Evolutionary conservation across 768 basidiomycete genomes (phyloP).

Genomic region (Serendipita indica): DNA sequence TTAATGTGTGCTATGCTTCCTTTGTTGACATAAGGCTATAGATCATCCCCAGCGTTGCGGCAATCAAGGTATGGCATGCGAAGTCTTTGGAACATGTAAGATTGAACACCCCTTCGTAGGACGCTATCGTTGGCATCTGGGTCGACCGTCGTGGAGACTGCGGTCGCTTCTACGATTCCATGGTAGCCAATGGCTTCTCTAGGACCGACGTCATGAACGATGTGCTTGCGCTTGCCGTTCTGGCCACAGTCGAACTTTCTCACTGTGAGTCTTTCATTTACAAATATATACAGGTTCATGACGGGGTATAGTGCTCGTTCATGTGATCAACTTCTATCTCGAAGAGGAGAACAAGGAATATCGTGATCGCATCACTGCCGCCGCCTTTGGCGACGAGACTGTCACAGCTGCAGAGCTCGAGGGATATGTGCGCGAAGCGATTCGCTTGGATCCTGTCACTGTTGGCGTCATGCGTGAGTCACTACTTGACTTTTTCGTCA

Average conservation of each 20-base stretch:
- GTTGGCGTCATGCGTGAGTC: conserved; percentile 5
- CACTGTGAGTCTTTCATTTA: background rate
- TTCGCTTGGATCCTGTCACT: conserved; percentile 32
- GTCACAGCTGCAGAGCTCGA: conserved; percentile 27
- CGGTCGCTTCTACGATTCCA: conserved; percentile 5
- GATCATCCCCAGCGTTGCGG: background rate
- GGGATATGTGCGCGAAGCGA: conserved; percentile 49
- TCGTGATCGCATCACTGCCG: conserved; percentile 19
- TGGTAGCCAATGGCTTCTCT: conserved; percentile 1
- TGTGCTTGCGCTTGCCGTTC: background rate
- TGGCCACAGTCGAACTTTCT: background rate
- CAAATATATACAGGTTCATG: background rate
- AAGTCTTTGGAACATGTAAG: no score
- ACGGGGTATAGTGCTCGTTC: conserved; percentile 44
- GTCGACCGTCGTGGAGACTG: conserved; percentile 4
- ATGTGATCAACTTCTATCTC: conserved; percentile 50
- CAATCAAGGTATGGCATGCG: no score
- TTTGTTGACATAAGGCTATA: background rate
- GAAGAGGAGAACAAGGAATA: conserved; percentile 27
- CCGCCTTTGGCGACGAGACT: conserved; percentile 21
- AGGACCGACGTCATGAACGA: background rate
- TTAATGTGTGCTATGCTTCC: background rate
- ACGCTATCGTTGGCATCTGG: background rate
- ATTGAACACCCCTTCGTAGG: no score
- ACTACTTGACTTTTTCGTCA: conserved; percentile 8